A percentile compares a stretch with the other conserved stretches of the same genome.
phyloP scores from a whole-genome alignment of 176 grass and related monocot species.

The Oryza glumipatula region DNA sequence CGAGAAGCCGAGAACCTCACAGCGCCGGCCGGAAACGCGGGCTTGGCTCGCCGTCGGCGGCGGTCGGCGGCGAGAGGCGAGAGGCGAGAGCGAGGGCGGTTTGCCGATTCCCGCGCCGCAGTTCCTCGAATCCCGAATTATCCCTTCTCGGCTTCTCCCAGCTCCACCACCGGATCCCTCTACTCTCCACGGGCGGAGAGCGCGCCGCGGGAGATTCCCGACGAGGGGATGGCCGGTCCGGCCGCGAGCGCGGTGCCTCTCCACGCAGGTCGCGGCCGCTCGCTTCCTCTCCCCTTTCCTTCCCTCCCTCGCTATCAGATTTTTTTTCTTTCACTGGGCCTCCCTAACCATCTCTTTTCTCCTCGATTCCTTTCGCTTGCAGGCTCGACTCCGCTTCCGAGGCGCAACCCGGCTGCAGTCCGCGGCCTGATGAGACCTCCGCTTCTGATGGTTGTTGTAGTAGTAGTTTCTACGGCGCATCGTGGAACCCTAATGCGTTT shows the following conservation, averaged over 20 bases:
- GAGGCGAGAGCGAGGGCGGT: neutral
- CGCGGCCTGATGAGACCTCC: slow-evolving; percentile 1
- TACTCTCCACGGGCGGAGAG: neutral
- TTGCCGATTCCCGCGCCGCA: neutral
- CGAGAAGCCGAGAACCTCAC: neutral
- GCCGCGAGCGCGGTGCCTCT: slow-evolving; percentile 14
- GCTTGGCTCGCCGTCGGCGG: neutral
- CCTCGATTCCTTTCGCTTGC: neutral
- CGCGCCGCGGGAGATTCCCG: neutral
- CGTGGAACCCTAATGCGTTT: neutral
- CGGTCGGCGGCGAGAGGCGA: neutral
- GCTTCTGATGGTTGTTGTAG: slow-evolving; percentile 37
- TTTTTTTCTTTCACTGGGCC: neutral
- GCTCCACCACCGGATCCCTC: neutral
- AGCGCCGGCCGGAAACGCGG: neutral
- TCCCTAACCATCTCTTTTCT: neutral
- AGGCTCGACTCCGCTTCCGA: slow-evolving; percentile 16
- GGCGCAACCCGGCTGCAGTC: neutral
- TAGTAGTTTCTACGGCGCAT: neutral
- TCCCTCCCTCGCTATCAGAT: neutral
- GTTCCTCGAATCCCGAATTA: neutral
- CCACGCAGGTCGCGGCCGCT: neutral
- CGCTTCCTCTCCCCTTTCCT: neutral
- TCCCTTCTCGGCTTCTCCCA: neutral
- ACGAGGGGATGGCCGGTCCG: slow-evolving; percentile 9